Base-by-base conservation (phyloP, 73 alveolate species). In the Blepharisma stoltei region DNA sequence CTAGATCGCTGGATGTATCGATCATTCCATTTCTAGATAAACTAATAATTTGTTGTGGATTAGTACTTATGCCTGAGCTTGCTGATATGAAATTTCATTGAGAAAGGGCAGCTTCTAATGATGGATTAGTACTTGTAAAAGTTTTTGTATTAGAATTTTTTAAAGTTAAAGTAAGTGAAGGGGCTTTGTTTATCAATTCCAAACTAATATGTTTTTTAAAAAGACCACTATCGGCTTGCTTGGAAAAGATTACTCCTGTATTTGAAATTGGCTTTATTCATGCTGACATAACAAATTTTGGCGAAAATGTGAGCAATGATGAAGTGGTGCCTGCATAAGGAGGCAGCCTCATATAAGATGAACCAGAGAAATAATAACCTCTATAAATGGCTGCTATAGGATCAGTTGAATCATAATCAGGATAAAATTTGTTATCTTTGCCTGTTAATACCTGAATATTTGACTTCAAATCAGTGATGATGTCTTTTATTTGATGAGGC, bases 301-400 rank as follows among this genome's bases (percentile, higher is more conserved):
- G 73, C n/a, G 49, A 20, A 20, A 60, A 60, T 8, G 45, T 60
- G 18, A 60, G 14, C 14, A 25, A 25, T 14, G 48, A 2, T 1
- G 73, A n/a, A 20, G 48, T 20, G 73, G n/a, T 5, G 48, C 14
- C 23, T 14, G 37, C 14, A 25, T 60, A 14, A 8, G 73, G 73
- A 60, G 73, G 73, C 11, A 60, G 47, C 11, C 47, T 0, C 73
- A 60, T 60, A 25, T 18, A 60, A 60, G 73, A 60, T 14, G 73
- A n/a, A 14, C 73, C 73, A 8, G 37, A 14, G 5, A 60, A 60
- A 60, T 60, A 60, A 60, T 60, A 60, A 8, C 73, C 73, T 20
- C 73, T n/a, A 60, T n/a, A 9, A 9, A 20, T 60, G 5, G 49
- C 23, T n/a, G 73, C 73, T 38, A 60, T 60, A 14, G 73, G 73